Evolutionary conservation across 352 stramenopile species (phyloP), one percentile per base, ranked within the genome.

Genomic region (Phytophthora cactorum): DNA sequence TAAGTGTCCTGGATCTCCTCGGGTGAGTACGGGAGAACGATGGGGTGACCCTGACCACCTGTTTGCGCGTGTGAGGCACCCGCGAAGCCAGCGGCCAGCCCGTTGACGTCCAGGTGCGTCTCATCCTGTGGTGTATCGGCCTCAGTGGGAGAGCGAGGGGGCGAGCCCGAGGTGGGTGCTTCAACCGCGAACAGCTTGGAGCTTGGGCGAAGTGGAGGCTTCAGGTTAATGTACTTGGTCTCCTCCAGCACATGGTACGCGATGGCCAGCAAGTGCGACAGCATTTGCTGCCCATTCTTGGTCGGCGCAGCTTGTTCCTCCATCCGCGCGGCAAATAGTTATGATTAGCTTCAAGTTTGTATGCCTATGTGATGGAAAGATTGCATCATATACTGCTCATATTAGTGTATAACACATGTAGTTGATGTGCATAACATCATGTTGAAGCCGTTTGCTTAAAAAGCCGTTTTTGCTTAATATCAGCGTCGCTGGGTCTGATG

Each of bases 1-100:
- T 89, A 95, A 62, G 88, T 92, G 63, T 95, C 88, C 71, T 93
- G 86, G 45, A 94, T 91, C 72, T 95, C 88, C 59, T 95, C 88
- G 14, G 78, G 81, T n/a, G 78, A 76, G 68, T 88, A 92, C 31
- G 85, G 81, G 34, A 90, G 89, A 59, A 91, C 82, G 2, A 78
- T 65, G 17, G 72, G 62, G 59, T 92, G 75, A 25, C 62, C 52
- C 4, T 73, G 57, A 14, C 46, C 64, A 25, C 52, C 46, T 25
- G 47, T 15, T 27, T 87, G 71, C 4, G 55, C n/a, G 49, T 86
- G 77, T 0, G 53, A 31, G 25, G 52, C 32, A 28, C 79, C 66
- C 2, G 56, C 50, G 9, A 74, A 74, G 22, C 70, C 75, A n/a
- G 72, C 61, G 11, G 75, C 63, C 25, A 73, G 63, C 2, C 75